These are phyloP conservation scores for Hyparrhenia diplandra DNA, from an alignment of 176 grass and related monocot species.

Conservation along the genomic window DNA sequence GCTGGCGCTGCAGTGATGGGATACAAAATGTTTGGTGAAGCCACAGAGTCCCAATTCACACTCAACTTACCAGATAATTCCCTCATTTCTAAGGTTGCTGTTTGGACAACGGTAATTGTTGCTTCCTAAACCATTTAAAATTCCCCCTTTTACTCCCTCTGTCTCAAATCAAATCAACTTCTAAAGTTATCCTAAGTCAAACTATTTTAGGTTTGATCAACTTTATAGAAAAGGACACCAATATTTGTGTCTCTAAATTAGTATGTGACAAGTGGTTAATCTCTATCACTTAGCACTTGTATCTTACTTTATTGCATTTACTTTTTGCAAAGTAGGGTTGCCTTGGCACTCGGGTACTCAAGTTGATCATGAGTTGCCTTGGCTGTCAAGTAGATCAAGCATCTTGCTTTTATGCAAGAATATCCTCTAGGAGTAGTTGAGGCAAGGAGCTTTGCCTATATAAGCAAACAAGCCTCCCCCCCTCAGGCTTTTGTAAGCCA, in stretches of 20 bases:
- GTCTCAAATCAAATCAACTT: background rate
- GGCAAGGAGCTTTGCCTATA: no score
- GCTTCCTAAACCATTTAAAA: background rate
- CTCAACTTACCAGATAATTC: conserved; percentile 84
- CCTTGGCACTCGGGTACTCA: no score
- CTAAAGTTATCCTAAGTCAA: background rate
- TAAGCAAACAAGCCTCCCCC: no score
- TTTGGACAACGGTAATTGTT: conserved; percentile 80
- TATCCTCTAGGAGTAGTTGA: no score
- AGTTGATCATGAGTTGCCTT: no score
- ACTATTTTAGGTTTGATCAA: background rate
- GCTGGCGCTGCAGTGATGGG: conserved; percentile 52
- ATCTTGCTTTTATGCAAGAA: no score
- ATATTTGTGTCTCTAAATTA: background rate
- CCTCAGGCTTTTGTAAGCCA: no score
- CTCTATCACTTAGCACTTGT: no score
- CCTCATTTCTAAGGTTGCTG: conserved; percentile 66
- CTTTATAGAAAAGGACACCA: background rate
- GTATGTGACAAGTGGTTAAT: no score
- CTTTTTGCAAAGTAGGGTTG: no score
- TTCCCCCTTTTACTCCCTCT: background rate
- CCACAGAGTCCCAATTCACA: conserved; percentile 78
- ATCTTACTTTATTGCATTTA: no score
- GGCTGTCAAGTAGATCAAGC: no score
- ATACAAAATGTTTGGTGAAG: conserved; percentile 88